Percentiles rank a stretch among this genome's conserved stretches.
Conservation (phyloP, 257 asterid species). For the Scutellaria galericulata region DNA sequence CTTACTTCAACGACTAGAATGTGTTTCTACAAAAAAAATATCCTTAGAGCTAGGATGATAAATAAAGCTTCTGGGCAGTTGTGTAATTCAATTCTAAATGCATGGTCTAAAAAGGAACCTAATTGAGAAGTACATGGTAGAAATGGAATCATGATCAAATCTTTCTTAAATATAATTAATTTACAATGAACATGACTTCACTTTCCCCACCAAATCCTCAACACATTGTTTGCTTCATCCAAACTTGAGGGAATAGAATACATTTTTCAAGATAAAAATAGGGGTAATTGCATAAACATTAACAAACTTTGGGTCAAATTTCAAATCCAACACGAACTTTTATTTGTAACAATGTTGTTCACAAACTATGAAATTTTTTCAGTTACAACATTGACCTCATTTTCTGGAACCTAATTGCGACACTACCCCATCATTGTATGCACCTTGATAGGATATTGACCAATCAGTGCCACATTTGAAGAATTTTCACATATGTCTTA, state of each 20-base stretch:
- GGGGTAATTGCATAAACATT: not conserved
- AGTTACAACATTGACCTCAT: too few relatives aligned
- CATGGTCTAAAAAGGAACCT: not conserved
- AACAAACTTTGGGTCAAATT: too few relatives aligned
- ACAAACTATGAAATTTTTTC: too few relatives aligned
- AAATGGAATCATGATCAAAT: not conserved
- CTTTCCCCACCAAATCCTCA: conserved; percentile 2
- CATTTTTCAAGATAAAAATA: not conserved
- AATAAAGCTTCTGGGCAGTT: not conserved
- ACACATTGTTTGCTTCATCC: not conserved
- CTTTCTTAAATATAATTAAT: not conserved
- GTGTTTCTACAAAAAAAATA: not conserved
- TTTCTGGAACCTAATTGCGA: too few relatives aligned
- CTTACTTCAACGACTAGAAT: conserved; percentile 9
- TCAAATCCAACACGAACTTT: too few relatives aligned
- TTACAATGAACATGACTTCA: not conserved
- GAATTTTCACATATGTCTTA: not conserved
- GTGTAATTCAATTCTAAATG: not conserved
- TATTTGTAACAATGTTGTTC: too few relatives aligned
- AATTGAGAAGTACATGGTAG: not conserved
- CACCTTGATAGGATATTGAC: too few relatives aligned
- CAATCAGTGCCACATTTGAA: too few relatives aligned
- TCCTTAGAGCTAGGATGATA: not conserved
- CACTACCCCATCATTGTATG: too few relatives aligned
- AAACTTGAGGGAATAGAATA: not conserved